Evolutionary conservation across 257 asterid genomes (phyloP), one percentile per base, ranked within the genome.

Genomic region (Capsicum rhomboideum): DNA sequence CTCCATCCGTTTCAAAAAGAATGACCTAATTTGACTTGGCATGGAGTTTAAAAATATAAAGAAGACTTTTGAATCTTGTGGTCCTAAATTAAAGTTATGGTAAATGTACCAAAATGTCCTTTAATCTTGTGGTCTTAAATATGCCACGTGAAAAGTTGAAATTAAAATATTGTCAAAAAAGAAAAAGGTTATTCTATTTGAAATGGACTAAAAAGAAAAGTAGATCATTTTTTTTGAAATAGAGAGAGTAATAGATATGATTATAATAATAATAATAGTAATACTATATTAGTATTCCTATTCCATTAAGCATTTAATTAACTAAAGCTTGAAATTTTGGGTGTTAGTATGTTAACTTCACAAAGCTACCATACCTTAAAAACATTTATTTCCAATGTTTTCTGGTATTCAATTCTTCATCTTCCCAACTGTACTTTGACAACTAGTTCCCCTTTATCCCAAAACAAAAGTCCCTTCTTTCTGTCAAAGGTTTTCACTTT

Each of bases 341-440:
- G 23, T 46, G 80, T 49, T 74, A 46, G 42, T 46, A 49, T 9
- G 80, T 49, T 49, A 26, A 52, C 81, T 75, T 75, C 44, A 42
- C 42, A 75, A 75, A 64, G 42, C 72, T 28, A 28, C 42, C 23
- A 75, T 34, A 68, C 8, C 17, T 75, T 75, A n/a, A 31, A 31
- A 31, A 59, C 63, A 75, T 75, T 75, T 49, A 49, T 75, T 75
- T 75, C 40, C 63, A 8, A 23, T 26, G 44, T 50, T 75, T 16
- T 75, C 61, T 75, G 42, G 23, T 49, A 75, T 49, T 75, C 61
- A 75, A 74, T 75, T 75, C 63, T 0, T 50, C 81, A 75, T 49
- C 81, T 75, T 75, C 81, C 81, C 63, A 75, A 75, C 81, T 49
- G 81, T 75, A 49, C 81, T 26, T 16, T 75, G 6, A 8, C 81